Percentiles rank a stretch among this genome's conserved stretches.
These are phyloP conservation scores for Collybia mongolica DNA, from an alignment of 768 basidiomycete species.

Conservation along the genomic window DNA sequence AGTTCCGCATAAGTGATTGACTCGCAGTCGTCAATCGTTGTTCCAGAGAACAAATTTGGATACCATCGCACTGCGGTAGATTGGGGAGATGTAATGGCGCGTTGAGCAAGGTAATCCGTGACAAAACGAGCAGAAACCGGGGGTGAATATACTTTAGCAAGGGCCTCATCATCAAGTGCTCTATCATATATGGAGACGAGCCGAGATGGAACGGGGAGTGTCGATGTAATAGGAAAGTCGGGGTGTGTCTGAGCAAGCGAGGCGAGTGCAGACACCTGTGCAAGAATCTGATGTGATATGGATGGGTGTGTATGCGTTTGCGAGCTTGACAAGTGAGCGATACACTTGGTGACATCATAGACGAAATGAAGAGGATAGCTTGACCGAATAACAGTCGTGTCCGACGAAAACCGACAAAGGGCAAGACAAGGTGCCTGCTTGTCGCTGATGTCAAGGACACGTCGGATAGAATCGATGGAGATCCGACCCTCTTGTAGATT, in stretches of 20 bases:
- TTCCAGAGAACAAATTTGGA: slow-evolving; percentile 22
- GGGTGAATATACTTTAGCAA: slow-evolving; percentile 22
- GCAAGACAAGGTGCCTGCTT: slow-evolving; percentile 27
- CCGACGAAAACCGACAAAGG: slow-evolving; percentile 16
- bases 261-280: slow-evolving; percentile 21
- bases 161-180: slow-evolving; percentile 15
- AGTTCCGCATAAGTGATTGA: slow-evolving; percentile 35
- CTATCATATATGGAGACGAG: slow-evolving; percentile 25
- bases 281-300: slow-evolving; percentile 22
- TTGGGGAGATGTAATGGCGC: slow-evolving; percentile 21
- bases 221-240: slow-evolving; percentile 3
- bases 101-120: slow-evolving; percentile 26
- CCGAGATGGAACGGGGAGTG: slow-evolving; percentile 14
- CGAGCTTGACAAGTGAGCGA: slow-evolving; percentile 14
- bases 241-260: slow-evolving; percentile 13
- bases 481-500: too few species aligned
- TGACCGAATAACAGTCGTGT: not conserved
- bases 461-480: slow-evolving; percentile 7
- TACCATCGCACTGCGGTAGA: slow-evolving; percentile 28
- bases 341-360: slow-evolving; percentile 9
- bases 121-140: slow-evolving; percentile 18
- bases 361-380: slow-evolving; percentile 19
- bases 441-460: slow-evolving; percentile 19
- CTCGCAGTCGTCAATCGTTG: slow-evolving; percentile 14
- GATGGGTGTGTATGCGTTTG: slow-evolving; percentile 19